phyloP scores from a whole-genome alignment of 2,329 filamentous ascomycete genomes.

The Chaetomiaceae sp. region DNA sequence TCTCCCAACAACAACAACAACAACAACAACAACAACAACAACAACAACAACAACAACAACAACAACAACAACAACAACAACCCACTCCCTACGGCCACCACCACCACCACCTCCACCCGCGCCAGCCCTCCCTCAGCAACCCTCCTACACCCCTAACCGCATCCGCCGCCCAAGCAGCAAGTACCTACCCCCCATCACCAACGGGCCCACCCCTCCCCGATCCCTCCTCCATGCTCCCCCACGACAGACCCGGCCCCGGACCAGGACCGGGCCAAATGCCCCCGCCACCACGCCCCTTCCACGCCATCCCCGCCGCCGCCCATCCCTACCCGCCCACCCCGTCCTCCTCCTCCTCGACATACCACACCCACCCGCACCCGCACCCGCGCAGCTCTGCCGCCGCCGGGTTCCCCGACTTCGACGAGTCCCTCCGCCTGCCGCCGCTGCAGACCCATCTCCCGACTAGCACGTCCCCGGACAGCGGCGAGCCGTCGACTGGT shows the following conservation, averaged over 20 bases:
- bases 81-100: no score
- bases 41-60: not conserved
- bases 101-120: no score
- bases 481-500: not conserved
- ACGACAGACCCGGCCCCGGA: conserved; percentile 3
- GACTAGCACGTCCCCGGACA: not conserved
- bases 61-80: no score
- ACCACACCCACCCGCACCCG: conserved; percentile 6
- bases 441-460: conserved; percentile 42
- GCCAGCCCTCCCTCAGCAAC: not conserved
- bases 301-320: conserved; percentile 2
- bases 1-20: not conserved
- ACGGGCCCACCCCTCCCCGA: conserved; percentile 10
- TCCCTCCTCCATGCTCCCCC: conserved; percentile 11
- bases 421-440: conserved; percentile 48
- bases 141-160: not conserved
- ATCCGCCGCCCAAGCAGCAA: no score
- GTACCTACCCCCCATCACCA: no score
- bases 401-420: conserved; percentile 33
- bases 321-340: not conserved
- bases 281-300: conserved; percentile 15
- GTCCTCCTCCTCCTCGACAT: not conserved
- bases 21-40: no score
- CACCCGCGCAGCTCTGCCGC: not conserved
- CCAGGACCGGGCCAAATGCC: conserved; percentile 10